Evolutionary conservation across 1,139 yeast species (phyloP), one percentile per base, ranked within the genome.

Genomic region (Candida mesenterica): DNA sequence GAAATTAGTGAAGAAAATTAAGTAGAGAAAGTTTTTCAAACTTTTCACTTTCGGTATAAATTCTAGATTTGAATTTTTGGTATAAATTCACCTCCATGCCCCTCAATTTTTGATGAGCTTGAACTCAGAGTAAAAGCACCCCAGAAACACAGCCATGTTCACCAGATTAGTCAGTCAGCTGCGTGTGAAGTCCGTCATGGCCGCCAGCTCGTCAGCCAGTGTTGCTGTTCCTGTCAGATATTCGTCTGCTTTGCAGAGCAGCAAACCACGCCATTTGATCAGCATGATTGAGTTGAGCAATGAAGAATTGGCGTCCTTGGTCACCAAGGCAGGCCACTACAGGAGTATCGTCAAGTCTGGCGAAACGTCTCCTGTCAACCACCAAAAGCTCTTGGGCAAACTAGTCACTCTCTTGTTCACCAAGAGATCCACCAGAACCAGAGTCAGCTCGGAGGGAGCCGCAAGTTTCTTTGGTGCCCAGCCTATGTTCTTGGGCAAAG

Each of bases 401-500:
- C 74, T 90, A 4, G 81, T 88, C 22, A 88, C 97, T 1, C 62
- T 92, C 57, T 60, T 92, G 32, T 92, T 92, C 59, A 75, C 89
- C 40, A 92, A 92, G 59, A 78, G 98, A 61, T 86, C 96, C 7
- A 92, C 98, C 20, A 77, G 98, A 63, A 92, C 98, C 24, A 79
- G 98, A 61, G 79, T 92, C 28, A 88, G 97, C 28, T 77, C 92
- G 4, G 98, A 92, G 61, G 97, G 96, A 35, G 98, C 98, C 4
- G 87, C 90, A 12, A 75, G 88, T 1, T 90, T 83, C 56, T 84
- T 92, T 46, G 98, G 98, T 14, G 98, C 94, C 5, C 94, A 82
- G 48, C 96, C 98, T 10, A 85, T 92, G 95, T 92, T 92, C 54
- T 72, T 92, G 46, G 97, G 98, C 36, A 87, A 84, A 52, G 97